Conservation (phyloP, 148 eudicot genomes). For the Vaccinium vitisidaea region DNA sequence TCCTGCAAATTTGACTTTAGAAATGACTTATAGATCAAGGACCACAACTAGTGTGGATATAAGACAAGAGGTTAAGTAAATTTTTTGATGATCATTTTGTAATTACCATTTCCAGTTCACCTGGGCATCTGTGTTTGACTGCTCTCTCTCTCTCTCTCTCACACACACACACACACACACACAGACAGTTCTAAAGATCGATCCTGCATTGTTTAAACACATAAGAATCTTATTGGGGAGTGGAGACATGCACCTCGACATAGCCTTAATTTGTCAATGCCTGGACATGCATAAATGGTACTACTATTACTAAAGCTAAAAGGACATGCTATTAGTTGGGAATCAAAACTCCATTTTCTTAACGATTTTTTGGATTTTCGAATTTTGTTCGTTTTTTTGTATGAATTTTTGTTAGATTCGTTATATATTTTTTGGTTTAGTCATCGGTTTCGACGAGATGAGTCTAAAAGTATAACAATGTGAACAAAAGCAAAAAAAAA, state of each 20-base stretch:
- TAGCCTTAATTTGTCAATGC: neutral
- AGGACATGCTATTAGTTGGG: too few species aligned
- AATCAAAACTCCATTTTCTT: too few species aligned
- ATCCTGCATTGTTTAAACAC: neutral
- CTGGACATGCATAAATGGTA: too few species aligned
- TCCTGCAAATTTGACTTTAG: neutral
- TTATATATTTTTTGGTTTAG: too few species aligned
- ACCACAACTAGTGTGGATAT: neutral
- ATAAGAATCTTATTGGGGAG: neutral
- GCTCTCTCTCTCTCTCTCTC: neutral
- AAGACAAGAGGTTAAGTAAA: neutral
- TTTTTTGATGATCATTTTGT: neutral
- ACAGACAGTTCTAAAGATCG: too few species aligned
- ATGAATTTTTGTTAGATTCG: too few species aligned
- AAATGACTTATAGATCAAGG: neutral
- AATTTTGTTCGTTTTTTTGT: too few species aligned
- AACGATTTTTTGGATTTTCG: too few species aligned
- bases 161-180: neutral
- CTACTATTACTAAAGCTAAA: too few species aligned
- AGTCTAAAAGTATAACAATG: too few species aligned
- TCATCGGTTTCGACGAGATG: too few species aligned
- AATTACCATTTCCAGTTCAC: neutral
- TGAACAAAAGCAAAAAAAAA: too few species aligned
- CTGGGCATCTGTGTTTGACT: neutral
- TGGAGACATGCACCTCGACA: neutral